phyloP scores from a whole-genome alignment of 768 basidiomycete species.

The Xerocomus potaroensis region DNA sequence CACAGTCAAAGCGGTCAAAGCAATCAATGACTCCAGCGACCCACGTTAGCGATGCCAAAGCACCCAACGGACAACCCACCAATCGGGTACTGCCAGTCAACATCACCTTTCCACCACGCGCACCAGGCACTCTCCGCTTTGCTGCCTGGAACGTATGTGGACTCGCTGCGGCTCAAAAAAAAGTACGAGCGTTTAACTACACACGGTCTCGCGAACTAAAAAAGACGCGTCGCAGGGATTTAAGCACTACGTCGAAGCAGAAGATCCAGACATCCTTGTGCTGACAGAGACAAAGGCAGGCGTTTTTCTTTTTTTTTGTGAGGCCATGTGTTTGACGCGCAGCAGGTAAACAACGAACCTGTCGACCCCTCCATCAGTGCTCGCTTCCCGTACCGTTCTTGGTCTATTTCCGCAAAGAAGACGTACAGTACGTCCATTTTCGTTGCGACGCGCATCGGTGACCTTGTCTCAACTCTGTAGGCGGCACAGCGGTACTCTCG shows the following conservation, averaged over 20 bases:
- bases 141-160: slow-evolving; percentile 82
- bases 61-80: slow-evolving; percentile 56
- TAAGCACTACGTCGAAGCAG: slow-evolving; percentile 76
- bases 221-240: slow-evolving; percentile 54
- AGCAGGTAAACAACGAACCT: slow-evolving; percentile 67
- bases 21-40: too few species aligned
- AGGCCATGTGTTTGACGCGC: slow-evolving; percentile 2
- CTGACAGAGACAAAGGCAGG: slow-evolving; percentile 82
- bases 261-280: slow-evolving; percentile 80
- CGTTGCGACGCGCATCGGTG: background rate
- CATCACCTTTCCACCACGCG: slow-evolving; percentile 53
- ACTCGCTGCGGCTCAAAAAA: slow-evolving; percentile 69
- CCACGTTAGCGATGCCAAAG: slow-evolving; percentile 13
- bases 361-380: slow-evolving; percentile 51
- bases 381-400: slow-evolving; percentile 68
- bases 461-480: slow-evolving; percentile 35
- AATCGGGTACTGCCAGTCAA: slow-evolving; percentile 68
- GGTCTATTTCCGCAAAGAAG: slow-evolving; percentile 77
- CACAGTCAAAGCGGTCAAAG: slow-evolving; percentile 26
- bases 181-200: slow-evolving; percentile 41
- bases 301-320: slow-evolving; percentile 2
- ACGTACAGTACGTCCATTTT: slow-evolving; percentile 54
- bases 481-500: slow-evolving; percentile 77
- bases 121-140: slow-evolving; percentile 47
- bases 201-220: background rate